Conservation (phyloP, 2,329 filamentous ascomycete species). For the Setomelanomma holmii region DNA sequence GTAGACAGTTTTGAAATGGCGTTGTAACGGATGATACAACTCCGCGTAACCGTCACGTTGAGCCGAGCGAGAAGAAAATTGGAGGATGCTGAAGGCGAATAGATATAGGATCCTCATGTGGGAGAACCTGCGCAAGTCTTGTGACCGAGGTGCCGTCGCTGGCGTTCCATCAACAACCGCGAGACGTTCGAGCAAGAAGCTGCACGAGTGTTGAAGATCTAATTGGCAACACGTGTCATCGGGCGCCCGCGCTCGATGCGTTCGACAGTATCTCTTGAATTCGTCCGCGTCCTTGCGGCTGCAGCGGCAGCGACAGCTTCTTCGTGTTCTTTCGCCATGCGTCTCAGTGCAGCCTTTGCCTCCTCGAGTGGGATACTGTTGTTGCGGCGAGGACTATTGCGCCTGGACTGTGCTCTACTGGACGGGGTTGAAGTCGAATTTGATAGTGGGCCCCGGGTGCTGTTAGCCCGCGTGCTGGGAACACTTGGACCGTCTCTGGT, state of each 20-base stretch:
- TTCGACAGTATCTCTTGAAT: constrained; percentile 18
- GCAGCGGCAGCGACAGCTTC: constrained; percentile 25
- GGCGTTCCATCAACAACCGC: not conserved
- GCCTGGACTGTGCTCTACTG: constrained; percentile 33
- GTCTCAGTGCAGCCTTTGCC: constrained; percentile 33
- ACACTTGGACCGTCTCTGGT: constrained; percentile 33
- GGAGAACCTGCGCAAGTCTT: not conserved
- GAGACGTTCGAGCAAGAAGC: not conserved
- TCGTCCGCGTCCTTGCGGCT: constrained; percentile 11
- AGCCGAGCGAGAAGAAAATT: not conserved
- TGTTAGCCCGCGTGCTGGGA: constrained; percentile 37
- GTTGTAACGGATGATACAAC: not conserved
- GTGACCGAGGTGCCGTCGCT: not conserved
- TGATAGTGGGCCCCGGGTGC: constrained; percentile 31
- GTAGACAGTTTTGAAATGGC: not conserved
- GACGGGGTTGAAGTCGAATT: constrained; percentile 24
- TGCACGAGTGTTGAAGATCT: not conserved
- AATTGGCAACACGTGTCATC: constrained; percentile 19
- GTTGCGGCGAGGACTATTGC: constrained; percentile 37
- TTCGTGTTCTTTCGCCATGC: constrained; percentile 37
- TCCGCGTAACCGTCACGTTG: not conserved
- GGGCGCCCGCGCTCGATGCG: constrained; percentile 28
- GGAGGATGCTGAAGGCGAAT: not conserved
- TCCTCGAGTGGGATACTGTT: constrained; percentile 40
- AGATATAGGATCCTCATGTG: not conserved